Evolutionary conservation across 805 yeast species (phyloP), one percentile per base, ranked within the genome.

Genomic region (Kuraishia floccosa): DNA sequence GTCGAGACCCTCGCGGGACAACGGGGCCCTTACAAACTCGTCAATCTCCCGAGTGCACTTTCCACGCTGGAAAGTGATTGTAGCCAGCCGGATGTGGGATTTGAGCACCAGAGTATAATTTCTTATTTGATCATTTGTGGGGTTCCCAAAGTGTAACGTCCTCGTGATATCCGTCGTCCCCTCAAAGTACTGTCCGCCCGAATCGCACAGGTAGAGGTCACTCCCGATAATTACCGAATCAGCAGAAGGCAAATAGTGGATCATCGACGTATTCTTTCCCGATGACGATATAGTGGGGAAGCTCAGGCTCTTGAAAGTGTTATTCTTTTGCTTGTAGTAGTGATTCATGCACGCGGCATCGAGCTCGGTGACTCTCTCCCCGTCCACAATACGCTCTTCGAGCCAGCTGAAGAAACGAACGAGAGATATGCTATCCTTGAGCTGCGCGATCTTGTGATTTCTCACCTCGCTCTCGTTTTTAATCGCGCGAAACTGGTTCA

Each of bases 351-450:
- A 60, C 3, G 77, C 77, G 1, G 84, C 89, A 24, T 65, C 70
- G 45, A 63, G n/a, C n/a, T n/a, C n/a, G n/a, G n/a, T n/a, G n/a
- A n/a, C n/a, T n/a, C n/a, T n/a, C n/a, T n/a, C n/a, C n/a, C n/a
- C n/a, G n/a, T n/a, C 59, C 39, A n/a, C n/a, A n/a, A n/a, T n/a
- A n/a, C n/a, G n/a, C n/a, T 68, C n/a, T 40, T 85, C 84, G 16
- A 89, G 56, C 96, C 96, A 91, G 0, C 94, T 70, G 37, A 81
- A 68, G 40, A 76, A 84, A 35, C 80, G 67, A 16, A 73, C 65
- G 19, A 85, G 58, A 0, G 91, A 86, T 24, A 78, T 63, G 2
- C 93, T 89, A 52, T 93, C 97, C 43, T 78, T 79, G 31, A 71
- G 57, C 49, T 91, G 98, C 1, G 95, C 91, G 4, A 57, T 51